These are phyloP conservation scores for Mucor velutinosus DNA, from an alignment of 371 early-diverging fungal species.

Conservation along the genomic window DNA sequence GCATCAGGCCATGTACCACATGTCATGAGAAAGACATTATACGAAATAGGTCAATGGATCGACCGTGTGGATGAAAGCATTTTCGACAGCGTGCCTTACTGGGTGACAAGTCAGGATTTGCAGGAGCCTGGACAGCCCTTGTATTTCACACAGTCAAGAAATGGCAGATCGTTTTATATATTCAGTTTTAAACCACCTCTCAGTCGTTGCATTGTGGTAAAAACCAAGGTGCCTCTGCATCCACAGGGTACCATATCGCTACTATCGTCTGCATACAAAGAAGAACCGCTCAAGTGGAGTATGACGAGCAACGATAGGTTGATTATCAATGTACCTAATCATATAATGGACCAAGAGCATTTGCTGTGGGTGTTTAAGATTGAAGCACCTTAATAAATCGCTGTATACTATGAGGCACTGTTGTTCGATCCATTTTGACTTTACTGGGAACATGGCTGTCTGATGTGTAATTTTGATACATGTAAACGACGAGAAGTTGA, in stretches of 20 bases:
- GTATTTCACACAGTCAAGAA: conserved; percentile 17
- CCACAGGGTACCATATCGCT: conserved; percentile 2
- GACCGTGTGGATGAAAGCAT: conserved; percentile 15
- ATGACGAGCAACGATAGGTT: conserved; percentile 9
- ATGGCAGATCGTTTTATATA: conserved; percentile 27
- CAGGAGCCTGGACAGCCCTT: conserved; percentile 17
- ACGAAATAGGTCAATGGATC: conserved; percentile 28
- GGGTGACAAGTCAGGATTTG: conserved; percentile 20
- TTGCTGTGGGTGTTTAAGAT: conserved; percentile 19
- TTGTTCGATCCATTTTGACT: too few species aligned
- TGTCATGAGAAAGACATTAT: conserved; percentile 18
- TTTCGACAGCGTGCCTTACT: conserved; percentile 30
- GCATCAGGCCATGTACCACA: conserved; percentile 21
- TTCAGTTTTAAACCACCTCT: conserved; percentile 15
- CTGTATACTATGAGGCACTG: too few species aligned
- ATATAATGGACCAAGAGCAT: conserved; percentile 8
- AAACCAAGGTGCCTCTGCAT: conserved; percentile 13
- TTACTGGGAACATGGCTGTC: too few species aligned
- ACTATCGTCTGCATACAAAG: neutral
- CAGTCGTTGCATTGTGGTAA: conserved; percentile 7
- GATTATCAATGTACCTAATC: conserved; percentile 9
- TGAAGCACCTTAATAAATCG: conserved; percentile 2
- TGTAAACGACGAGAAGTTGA: too few species aligned
- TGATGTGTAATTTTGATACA: too few species aligned
- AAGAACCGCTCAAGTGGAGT: conserved; percentile 2